Percentiles rank a stretch among this genome's conserved stretches.
Conservation (phyloP, 768 basidiomycete genomes). For the Gloeostereum incarnatum region DNA sequence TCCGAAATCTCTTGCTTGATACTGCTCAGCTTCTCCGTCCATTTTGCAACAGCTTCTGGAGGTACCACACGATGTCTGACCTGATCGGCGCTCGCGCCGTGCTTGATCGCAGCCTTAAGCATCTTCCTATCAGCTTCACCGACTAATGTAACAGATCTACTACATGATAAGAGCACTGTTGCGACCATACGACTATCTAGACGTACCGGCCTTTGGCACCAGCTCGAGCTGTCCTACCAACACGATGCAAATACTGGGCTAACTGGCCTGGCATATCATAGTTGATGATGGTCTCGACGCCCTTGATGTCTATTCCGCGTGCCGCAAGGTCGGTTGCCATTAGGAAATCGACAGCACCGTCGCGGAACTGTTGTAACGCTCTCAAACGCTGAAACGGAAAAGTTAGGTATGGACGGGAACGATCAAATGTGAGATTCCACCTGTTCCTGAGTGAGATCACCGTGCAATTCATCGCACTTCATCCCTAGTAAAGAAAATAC, state of each 20-base stretch:
- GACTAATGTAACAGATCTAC: conserved; percentile 87
- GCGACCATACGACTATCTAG: conserved; percentile 1
- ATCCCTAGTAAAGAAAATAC: conserved; percentile 85
- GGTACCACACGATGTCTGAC: conserved; percentile 87
- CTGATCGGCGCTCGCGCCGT: conserved; percentile 66
- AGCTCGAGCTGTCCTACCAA: conserved; percentile 94
- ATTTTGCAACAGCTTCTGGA: conserved; percentile 60
- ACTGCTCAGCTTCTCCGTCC: conserved; percentile 57
- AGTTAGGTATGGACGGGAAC: conserved; percentile 1
- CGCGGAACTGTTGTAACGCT: conserved; percentile 81
- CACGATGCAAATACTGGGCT: conserved; percentile 92
- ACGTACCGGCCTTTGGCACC: conserved; percentile 85
- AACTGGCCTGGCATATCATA: conserved; percentile 96
- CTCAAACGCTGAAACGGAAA: conserved; percentile 63
- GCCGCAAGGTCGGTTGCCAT: conserved; percentile 97
- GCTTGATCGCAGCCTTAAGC: conserved; percentile 93
- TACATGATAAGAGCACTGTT: conserved; percentile 1
- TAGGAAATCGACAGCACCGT: conserved; percentile 80
- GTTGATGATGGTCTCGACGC: conserved; percentile 95
- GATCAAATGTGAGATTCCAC: conserved; percentile 32
- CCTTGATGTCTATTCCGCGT: conserved; percentile 94
- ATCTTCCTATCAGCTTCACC: conserved; percentile 95
- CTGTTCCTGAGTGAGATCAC: conserved; percentile 94
- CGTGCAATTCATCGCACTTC: conserved; percentile 89
- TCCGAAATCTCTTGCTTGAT: conserved; percentile 72